Evolutionary conservation across 805 yeast species (phyloP).

Genomic region (Yarrowia sp.): DNA sequence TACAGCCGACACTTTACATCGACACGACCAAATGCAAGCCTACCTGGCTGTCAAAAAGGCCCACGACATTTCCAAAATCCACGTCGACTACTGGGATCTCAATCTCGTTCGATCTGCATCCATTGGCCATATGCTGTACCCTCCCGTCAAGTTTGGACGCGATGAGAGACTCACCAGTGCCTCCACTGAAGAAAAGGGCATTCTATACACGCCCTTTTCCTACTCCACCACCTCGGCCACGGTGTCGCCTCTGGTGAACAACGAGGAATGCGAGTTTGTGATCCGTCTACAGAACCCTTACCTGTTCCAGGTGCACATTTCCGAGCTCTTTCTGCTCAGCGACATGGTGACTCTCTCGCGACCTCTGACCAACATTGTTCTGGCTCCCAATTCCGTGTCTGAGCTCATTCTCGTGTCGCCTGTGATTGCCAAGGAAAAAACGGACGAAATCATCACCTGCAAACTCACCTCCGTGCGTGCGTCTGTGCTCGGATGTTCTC

Average conservation of each 20-base stretch:
- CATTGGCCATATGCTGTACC: conserved; percentile 13
- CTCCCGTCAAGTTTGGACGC: conserved; percentile 36
- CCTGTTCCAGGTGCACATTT: conserved; percentile 71
- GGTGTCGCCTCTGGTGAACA: conserved; percentile 55
- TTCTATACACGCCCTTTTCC: conserved; percentile 41
- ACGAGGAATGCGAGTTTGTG: conserved; percentile 66
- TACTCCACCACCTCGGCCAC: conserved; percentile 8
- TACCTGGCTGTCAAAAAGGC: conserved; percentile 50
- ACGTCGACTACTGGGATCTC: conserved; percentile 72
- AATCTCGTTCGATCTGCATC: conserved; percentile 62
- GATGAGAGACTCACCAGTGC: conserved; percentile 6
- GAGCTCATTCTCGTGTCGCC: conserved; percentile 44
- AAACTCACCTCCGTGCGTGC: conserved; percentile 52
- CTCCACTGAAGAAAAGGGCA: conserved; percentile 39
- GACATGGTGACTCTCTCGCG: conserved; percentile 43
- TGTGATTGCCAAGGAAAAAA: conserved; percentile 56
- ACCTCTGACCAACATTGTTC: conserved; percentile 43
- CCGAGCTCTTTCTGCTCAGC: conserved; percentile 47
- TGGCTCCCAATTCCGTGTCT: conserved; percentile 46
- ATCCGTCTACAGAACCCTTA: conserved; percentile 79
- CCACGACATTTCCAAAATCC: conserved; percentile 41
- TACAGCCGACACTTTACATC: conserved; percentile 61
- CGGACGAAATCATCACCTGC: conserved; percentile 59
- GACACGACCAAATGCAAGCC: conserved; percentile 62
- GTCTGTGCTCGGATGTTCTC: conserved; percentile 36